Base-by-base conservation (phyloP, 2,329 filamentous ascomycete species). In the Teratosphaeria gauchensis region DNA sequence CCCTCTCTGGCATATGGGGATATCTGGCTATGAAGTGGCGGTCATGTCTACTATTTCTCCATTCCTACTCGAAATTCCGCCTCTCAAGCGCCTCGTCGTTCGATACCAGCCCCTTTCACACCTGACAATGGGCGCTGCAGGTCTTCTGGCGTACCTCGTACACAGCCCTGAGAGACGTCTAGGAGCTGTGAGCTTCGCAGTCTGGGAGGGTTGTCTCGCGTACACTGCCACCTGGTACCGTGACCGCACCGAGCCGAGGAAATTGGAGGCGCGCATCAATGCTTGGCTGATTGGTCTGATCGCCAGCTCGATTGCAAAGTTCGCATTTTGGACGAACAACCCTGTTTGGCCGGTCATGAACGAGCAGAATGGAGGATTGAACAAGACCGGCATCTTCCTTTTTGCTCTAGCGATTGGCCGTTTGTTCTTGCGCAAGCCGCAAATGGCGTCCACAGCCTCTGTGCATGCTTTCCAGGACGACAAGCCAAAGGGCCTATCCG, bases 1-100 rank as follows among this genome's bases (percentile, higher is more conserved):
- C 72, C 94, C 94, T 14, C 83, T 99, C 11, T 99, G 94, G 94
- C 85, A 96, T 73, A 99, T 99, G 94, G 94, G 94, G 31, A 95
- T 99, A 61, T 97, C 92, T 3, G 94, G 94, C 62, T 99, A 94
- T 71, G 94, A 99, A 75, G 87, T 86, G 51, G 80, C 95, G 64
- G 86, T 99, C 69, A 87, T 97, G 84, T 84, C 82, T 55, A 92
- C 90, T 3, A 74, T 92, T 56, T 89, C 92, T 4, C 94, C 94
- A 0, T 79, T 92, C 46, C 73, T 97, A 21, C 84, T 99, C 51
- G 85, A 81, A 24, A 86, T 91, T 62, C 81, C 80, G 53, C 78
- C 85, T 0, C 61, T 96, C 19, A 87, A 90, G 60, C 82, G 81
- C 46, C 72, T 89, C 16, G 80, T 89, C 11, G 77, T 88, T 62